These are phyloP conservation scores for Chamaecrista fasciculata DNA, from an alignment of 306 rosid genomes.

Conservation along the genomic window DNA sequence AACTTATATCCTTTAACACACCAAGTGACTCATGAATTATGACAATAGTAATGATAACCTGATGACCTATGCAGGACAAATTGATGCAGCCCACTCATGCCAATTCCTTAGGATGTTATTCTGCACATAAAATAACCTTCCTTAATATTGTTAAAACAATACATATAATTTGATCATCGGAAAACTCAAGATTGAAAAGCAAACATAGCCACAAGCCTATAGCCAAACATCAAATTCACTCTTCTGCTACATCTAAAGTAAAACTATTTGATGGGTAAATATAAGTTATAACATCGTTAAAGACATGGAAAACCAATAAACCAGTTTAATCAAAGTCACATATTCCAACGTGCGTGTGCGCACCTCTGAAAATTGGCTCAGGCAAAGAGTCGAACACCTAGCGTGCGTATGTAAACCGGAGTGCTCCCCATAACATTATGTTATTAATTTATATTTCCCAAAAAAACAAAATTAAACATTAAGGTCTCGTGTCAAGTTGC, in stretches of 20 bases:
- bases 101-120: neutral
- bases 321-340: neutral
- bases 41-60: neutral
- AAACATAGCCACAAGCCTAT: conserved; percentile 3
- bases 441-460: neutral
- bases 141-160: conserved; percentile 10
- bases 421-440: neutral
- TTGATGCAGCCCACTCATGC: conserved; percentile 6
- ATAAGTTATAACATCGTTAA: neutral
- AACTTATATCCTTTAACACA: conserved; percentile 18
- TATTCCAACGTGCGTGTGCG: neutral
- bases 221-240: conserved; percentile 10
- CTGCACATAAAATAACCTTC: conserved; percentile 21
- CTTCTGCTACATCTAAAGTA: conserved; percentile 2
- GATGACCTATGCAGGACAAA: neutral
- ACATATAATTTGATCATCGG: conserved; percentile 12
- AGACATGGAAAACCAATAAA: conserved; percentile 11
- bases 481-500: neutral
- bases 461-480: neutral
- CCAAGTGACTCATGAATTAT: conserved; percentile 20
- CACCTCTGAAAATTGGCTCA: neutral
- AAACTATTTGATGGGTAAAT: conserved; percentile 18
- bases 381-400: conserved; percentile 34
- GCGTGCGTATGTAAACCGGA: neutral
- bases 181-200: neutral